phyloP scores from a whole-genome alignment of 1,139 yeast genomes.

The Pneumocystis murina region DNA sequence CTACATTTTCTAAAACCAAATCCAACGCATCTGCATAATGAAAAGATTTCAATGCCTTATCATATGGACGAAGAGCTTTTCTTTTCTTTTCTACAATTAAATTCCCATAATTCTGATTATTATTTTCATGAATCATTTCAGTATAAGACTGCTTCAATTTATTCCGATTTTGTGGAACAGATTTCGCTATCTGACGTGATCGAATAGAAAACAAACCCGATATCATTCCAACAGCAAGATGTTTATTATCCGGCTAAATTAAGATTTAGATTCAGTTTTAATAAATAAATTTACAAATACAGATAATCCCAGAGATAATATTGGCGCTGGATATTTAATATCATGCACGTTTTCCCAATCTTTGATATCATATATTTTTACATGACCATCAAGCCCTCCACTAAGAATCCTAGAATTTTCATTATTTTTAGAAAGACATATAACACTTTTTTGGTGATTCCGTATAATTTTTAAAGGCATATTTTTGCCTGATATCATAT shows the following conservation, averaged over 20 bases:
- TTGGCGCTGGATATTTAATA: slow-evolving; percentile 11
- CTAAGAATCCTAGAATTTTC: slow-evolving; percentile 64
- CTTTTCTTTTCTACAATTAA: slow-evolving; percentile 27
- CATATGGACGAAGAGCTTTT: slow-evolving; percentile 64
- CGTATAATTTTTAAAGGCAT: slow-evolving; percentile 35
- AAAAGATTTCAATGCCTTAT: slow-evolving; percentile 69
- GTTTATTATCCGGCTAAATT: slow-evolving; percentile 67
- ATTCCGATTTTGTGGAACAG: slow-evolving; percentile 15
- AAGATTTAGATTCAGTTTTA: neutral
- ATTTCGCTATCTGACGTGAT: slow-evolving; percentile 40
- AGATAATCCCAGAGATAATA: slow-evolving; percentile 10
- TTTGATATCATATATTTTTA: slow-evolving; percentile 76
- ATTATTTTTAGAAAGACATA: slow-evolving; percentile 43
- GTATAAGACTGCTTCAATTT: slow-evolving; percentile 40
- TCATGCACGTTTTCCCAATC: slow-evolving; percentile 86
- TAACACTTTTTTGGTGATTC: slow-evolving; percentile 86
- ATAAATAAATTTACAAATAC: neutral
- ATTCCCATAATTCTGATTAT: slow-evolving; percentile 70
- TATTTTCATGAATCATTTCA: slow-evolving; percentile 80
- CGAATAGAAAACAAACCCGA: slow-evolving; percentile 79
- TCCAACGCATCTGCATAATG: slow-evolving; percentile 89
- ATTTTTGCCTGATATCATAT: slow-evolving; percentile 51
- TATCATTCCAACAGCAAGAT: slow-evolving; percentile 85
- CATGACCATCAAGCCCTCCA: slow-evolving; percentile 94
- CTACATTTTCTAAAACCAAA: slow-evolving; percentile 54